These are phyloP conservation scores for Penicillium angulare DNA, from an alignment of 495 filamentous ascomycete genomes.

Conservation along the genomic window DNA sequence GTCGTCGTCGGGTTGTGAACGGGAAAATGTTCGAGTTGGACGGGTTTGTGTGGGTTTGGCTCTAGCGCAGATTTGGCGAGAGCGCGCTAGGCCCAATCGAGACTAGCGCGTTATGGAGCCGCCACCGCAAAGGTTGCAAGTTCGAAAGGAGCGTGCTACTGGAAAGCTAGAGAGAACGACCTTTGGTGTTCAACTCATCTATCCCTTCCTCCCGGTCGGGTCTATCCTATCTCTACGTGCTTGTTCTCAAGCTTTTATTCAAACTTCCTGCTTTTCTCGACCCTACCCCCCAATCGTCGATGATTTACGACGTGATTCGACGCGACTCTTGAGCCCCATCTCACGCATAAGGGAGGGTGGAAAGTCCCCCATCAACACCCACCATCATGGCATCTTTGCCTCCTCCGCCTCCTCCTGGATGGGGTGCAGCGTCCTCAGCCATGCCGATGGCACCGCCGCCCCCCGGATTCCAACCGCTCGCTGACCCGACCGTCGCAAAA, in stretches of 20 bases:
- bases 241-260: constrained; percentile 1
- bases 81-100: constrained; percentile 32
- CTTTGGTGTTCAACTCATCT: constrained; percentile 35
- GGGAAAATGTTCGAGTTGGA: constrained; percentile 43
- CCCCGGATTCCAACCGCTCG: constrained; percentile 80
- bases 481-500: constrained; percentile 86
- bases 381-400: constrained; percentile 73
- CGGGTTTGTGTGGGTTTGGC: constrained; percentile 54
- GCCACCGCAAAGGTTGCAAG: constrained; percentile 41
- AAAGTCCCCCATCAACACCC: constrained; percentile 23
- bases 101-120: constrained; percentile 32
- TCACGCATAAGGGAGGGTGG: constrained; percentile 32
- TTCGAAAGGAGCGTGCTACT: constrained; percentile 32
- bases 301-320: constrained; percentile 38
- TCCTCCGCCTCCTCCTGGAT: constrained; percentile 75
- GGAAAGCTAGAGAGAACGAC: constrained; percentile 52
- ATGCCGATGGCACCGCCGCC: constrained; percentile 80
- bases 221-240: constrained; percentile 1
- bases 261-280: neutral
- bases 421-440: constrained; percentile 70
- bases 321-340: constrained; percentile 37
- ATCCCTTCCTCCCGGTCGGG: constrained; percentile 36
- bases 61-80: constrained; percentile 53
- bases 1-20: constrained; percentile 50
- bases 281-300: constrained; percentile 9